Conservation (phyloP, 169 alveolate genomes). For the Haemoproteus tartakovskyi region DNA sequence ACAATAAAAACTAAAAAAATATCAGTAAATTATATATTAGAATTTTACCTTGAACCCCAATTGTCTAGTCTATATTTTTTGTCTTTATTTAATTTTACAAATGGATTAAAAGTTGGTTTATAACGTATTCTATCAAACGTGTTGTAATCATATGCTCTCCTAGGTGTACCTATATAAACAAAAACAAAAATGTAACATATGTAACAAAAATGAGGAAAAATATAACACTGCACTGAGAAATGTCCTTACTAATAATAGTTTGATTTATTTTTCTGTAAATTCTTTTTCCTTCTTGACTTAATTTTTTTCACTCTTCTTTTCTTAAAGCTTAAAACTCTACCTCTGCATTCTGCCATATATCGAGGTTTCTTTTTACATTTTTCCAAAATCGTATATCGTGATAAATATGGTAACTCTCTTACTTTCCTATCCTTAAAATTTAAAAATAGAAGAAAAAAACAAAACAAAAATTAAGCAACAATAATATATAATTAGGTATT, state of each 20-base stretch:
- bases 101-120: conserved; percentile 85
- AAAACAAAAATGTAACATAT: no score
- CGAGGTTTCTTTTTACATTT: conserved; percentile 75
- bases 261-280: no score
- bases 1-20: background rate
- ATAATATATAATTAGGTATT: no score
- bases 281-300: no score
- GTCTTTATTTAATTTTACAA: conserved; percentile 79
- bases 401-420: conserved; percentile 82
- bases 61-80: conserved; percentile 82
- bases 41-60: conserved; percentile 89
- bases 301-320: no score
- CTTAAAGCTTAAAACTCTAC: no score
- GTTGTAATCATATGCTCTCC: conserved; percentile 81
- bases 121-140: conserved; percentile 81
- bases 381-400: conserved; percentile 78
- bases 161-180: conserved; percentile 79
- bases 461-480: no score
- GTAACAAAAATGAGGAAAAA: no score
- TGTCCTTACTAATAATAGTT: no score
- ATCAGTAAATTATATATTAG: background rate
- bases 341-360: conserved; percentile 80
- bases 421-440: conserved; percentile 75
- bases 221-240: no score
- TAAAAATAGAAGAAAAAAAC: background rate